phyloP scores from a whole-genome alignment of 1,139 yeast genomes.

The Barnettozyma hawaiiensis region DNA sequence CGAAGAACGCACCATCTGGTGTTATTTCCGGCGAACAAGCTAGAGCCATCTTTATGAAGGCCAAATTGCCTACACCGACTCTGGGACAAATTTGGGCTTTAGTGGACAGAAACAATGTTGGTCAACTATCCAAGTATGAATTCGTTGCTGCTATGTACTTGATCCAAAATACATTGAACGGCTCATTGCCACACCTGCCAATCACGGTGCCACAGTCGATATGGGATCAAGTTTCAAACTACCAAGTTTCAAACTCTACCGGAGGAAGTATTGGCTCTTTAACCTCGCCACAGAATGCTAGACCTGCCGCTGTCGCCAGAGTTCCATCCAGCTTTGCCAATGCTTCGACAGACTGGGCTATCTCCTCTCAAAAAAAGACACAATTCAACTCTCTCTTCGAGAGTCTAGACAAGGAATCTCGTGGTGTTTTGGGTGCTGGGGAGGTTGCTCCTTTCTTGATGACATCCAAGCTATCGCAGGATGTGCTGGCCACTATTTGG shows the following conservation, averaged over 20 bases:
- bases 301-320: conserved; percentile 22
- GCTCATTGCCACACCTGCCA: conserved; percentile 65
- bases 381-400: conserved; percentile 79
- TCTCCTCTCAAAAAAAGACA: conserved; percentile 61
- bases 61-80: conserved; percentile 68
- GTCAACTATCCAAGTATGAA: conserved; percentile 64
- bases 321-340: conserved; percentile 38
- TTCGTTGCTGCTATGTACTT: conserved; percentile 94
- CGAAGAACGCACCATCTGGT: conserved; percentile 59
- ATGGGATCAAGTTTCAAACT: conserved; percentile 47
- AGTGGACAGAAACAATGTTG: conserved; percentile 71
- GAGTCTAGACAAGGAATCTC: conserved; percentile 58
- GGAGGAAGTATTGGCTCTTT: conserved; percentile 19
- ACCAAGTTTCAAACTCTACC: conserved; percentile 22
- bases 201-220: conserved; percentile 57
- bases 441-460: conserved; percentile 87
- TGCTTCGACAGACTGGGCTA: conserved; percentile 65
- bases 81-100: conserved; percentile 87
- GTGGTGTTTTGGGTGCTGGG: conserved; percentile 64
- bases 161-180: conserved; percentile 73
- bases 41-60: conserved; percentile 79
- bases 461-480: conserved; percentile 83
- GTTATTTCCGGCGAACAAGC: conserved; percentile 69
- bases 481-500: conserved; percentile 86
- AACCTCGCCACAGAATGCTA: conserved; percentile 24